phyloP scores from a whole-genome alignment of 1,139 yeast genomes.

The Suhomyces ambrosiae region DNA sequence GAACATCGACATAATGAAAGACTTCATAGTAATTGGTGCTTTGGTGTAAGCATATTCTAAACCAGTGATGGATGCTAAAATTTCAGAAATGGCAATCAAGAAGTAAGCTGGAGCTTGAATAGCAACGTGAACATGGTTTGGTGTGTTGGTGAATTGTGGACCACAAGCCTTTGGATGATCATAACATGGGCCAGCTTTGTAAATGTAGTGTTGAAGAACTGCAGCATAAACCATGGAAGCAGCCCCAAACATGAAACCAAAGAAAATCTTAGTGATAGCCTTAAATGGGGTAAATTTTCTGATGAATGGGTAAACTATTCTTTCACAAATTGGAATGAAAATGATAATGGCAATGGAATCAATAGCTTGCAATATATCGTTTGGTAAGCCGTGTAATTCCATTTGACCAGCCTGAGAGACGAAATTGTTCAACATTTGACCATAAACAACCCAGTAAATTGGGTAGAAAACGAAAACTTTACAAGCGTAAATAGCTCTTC shows the following conservation, averaged over 20 bases:
- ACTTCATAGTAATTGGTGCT: slow-evolving; percentile 67
- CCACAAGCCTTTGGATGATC: slow-evolving; percentile 51
- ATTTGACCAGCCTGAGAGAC: slow-evolving; percentile 66
- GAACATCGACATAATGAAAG: slow-evolving; percentile 65
- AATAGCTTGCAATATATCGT: slow-evolving; percentile 64
- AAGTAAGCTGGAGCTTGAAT: slow-evolving; percentile 66
- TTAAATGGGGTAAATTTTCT: slow-evolving; percentile 58
- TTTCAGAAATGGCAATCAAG: slow-evolving; percentile 63
- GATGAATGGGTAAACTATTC: slow-evolving; percentile 55
- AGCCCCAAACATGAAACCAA: slow-evolving; percentile 75
- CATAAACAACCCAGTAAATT: slow-evolving; percentile 67
- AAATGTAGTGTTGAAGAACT: slow-evolving; percentile 73
- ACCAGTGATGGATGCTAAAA: slow-evolving; percentile 67
- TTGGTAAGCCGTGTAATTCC: slow-evolving; percentile 66
- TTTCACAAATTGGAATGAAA: slow-evolving; percentile 62
- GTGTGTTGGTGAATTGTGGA: slow-evolving; percentile 32
- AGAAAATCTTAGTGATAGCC: slow-evolving; percentile 72
- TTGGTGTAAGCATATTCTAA: slow-evolving; percentile 70
- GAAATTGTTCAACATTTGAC: slow-evolving; percentile 67
- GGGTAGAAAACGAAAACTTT: slow-evolving; percentile 65
- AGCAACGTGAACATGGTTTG: slow-evolving; percentile 61
- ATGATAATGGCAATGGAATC: slow-evolving; percentile 63
- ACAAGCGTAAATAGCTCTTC: slow-evolving; percentile 60
- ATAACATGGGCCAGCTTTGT: slow-evolving; percentile 77
- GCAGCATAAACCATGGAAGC: slow-evolving; percentile 80